Evolutionary conservation across 1,139 yeast genomes (phyloP).

Genomic region (Sugiyamaella sp.): DNA sequence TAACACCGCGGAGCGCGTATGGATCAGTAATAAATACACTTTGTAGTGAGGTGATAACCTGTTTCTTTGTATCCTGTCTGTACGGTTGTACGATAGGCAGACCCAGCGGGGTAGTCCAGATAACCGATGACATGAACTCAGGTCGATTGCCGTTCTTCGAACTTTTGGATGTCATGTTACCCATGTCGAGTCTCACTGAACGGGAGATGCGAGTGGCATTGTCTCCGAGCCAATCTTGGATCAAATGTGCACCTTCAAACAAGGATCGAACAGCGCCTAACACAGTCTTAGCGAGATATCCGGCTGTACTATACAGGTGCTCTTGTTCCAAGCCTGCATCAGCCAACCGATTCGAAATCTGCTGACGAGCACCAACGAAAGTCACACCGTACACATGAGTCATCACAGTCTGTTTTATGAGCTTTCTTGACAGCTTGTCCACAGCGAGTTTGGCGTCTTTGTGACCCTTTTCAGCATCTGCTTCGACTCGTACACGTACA

Average conservation of each 20-base stretch:
- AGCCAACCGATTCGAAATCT: constrained; percentile 56
- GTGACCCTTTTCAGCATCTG: constrained; percentile 61
- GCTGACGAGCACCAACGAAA: constrained; percentile 88
- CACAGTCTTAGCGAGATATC: constrained; percentile 76
- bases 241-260: constrained; percentile 89
- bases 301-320: constrained; percentile 48
- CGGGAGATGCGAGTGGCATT: constrained; percentile 81
- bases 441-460: constrained; percentile 55
- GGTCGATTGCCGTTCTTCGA: constrained; percentile 20
- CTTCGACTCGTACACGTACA: constrained; percentile 58
- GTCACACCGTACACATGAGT: constrained; percentile 99
- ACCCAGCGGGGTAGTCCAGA: constrained; percentile 97
- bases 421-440: constrained; percentile 76
- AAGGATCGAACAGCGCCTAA: constrained; percentile 83
- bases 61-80: constrained; percentile 64
- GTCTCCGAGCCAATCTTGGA: constrained; percentile 95
- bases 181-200: constrained; percentile 66
- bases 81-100: constrained; percentile 92
- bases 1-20: constrained; percentile 76
- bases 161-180: constrained; percentile 37
- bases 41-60: constrained; percentile 78
- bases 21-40: constrained; percentile 84
- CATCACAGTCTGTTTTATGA: constrained; percentile 97
- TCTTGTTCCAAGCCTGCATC: constrained; percentile 45
- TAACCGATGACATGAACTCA: constrained; percentile 75